Conservation (phyloP, 2,329 filamentous ascomycete species). For the Exophiala bonariae region DNA sequence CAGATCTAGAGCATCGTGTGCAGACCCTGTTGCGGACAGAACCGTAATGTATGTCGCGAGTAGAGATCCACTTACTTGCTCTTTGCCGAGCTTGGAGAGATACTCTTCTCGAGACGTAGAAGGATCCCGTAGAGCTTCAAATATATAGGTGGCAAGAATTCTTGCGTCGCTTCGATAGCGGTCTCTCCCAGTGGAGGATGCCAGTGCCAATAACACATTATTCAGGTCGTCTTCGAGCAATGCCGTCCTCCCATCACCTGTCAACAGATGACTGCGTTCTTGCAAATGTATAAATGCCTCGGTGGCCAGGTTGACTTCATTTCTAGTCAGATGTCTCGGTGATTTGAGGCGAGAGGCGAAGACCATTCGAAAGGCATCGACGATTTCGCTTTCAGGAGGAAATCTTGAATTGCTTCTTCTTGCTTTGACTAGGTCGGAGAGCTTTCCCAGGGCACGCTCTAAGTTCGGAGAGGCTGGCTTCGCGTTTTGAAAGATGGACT, state of each 20-base stretch:
- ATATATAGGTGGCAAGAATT: slow-evolving; percentile 22
- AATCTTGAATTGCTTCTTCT: slow-evolving; percentile 64
- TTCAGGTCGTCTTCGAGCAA: slow-evolving; percentile 42
- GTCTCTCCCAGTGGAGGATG: slow-evolving; percentile 24
- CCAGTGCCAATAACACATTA: slow-evolving; percentile 40
- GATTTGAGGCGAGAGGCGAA: slow-evolving; percentile 56
- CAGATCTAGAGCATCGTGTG: slow-evolving; percentile 53
- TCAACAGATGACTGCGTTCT: slow-evolving; percentile 30
- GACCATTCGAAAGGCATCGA: slow-evolving; percentile 64
- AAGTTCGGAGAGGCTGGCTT: slow-evolving; percentile 23
- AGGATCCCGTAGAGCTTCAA: slow-evolving; percentile 19
- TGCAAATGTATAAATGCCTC: slow-evolving; percentile 64
- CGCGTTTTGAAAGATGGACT: slow-evolving; percentile 15
- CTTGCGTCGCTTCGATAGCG: slow-evolving; percentile 23
- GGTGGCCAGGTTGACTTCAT: slow-evolving; percentile 62
- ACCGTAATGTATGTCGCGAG: slow-evolving; percentile 46
- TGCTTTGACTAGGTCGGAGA: slow-evolving; percentile 68
- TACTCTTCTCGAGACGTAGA: slow-evolving; percentile 5
- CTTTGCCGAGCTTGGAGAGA: slow-evolving; percentile 4
- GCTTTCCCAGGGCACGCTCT: slow-evolving; percentile 23
- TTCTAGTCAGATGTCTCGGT: slow-evolving; percentile 60
- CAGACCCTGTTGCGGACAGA: slow-evolving; percentile 56
- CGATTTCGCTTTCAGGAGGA: slow-evolving; percentile 63
- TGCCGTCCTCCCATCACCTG: slow-evolving; percentile 36
- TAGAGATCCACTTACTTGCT: slow-evolving; percentile 25